phyloP scores from a whole-genome alignment of 1,284 basidiomycete genomes.

The Anthracocystis walkeri region DNA sequence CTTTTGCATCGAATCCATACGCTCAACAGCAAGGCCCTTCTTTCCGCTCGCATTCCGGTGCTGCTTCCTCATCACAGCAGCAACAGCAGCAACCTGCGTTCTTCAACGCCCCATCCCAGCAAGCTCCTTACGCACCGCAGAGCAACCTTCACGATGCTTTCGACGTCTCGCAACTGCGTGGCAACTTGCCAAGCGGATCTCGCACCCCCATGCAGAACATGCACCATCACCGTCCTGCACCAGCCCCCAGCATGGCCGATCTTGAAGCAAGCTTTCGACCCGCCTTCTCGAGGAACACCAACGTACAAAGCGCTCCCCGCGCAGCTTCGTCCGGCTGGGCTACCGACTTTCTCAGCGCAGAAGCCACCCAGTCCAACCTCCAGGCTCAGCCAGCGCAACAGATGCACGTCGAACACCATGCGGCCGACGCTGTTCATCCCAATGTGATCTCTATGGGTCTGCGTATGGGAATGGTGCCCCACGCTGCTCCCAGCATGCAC shows the following conservation, averaged over 20 bases:
- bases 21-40: conserved; percentile 17
- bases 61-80: conserved; percentile 19
- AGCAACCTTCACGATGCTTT: conserved; percentile 43
- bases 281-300: conserved; percentile 20
- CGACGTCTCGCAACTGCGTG: conserved; percentile 55
- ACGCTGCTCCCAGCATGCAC: conserved; percentile 16
- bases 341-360: conserved; percentile 51
- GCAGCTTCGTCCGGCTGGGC: conserved; percentile 51
- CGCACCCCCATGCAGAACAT: conserved; percentile 26
- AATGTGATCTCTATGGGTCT: conserved; percentile 39
- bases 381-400: conserved; percentile 19
- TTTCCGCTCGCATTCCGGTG: conserved; percentile 26
- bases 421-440: conserved; percentile 24
- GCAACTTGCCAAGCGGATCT: conserved; percentile 44
- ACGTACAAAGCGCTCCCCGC: conserved; percentile 9
- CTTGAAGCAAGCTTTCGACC: conserved; percentile 53
- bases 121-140: conserved; percentile 15
- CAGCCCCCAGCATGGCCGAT: conserved; percentile 24
- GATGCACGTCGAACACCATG: conserved; percentile 24
- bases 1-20: conserved; percentile 12
- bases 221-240: conserved; percentile 14
- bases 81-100: conserved; percentile 46
- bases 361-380: conserved; percentile 16
- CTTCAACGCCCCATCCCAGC: conserved; percentile 41
- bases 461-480: conserved; percentile 36